Conservation (phyloP, 345 rosid species). For the Gossypium sturtianum region DNA sequence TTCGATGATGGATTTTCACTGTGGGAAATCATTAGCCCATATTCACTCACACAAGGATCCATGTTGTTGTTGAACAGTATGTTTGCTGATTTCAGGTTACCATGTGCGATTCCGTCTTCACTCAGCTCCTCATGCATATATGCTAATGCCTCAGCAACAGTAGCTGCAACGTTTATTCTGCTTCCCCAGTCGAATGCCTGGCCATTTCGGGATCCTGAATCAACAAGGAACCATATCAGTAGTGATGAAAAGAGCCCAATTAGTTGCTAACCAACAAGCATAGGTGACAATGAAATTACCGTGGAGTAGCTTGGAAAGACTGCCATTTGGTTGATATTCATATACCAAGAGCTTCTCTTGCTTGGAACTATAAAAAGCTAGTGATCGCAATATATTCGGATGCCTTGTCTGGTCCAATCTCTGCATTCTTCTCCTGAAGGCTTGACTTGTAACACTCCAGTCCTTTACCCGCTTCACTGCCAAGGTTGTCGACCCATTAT, state of each 20-base stretch:
- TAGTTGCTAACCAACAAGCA: too few relatives aligned
- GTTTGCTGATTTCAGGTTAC: conserved; percentile 58
- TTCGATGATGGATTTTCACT: conserved; percentile 20
- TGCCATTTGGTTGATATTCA: conserved; percentile 46
- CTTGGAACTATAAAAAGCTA: conserved; percentile 55
- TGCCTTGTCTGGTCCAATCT: conserved; percentile 40
- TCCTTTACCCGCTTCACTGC: conserved; percentile 53
- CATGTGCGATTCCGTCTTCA: conserved; percentile 46
- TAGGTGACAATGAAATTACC: conserved; percentile 26
- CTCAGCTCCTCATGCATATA: conserved; percentile 37
- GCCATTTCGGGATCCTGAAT: conserved; percentile 37
- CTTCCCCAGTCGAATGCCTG: conserved; percentile 42
- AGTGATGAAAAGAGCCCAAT: background rate
- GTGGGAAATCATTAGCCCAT: conserved; percentile 41
- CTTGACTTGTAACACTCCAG: conserved; percentile 32
- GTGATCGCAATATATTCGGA: conserved; percentile 36
- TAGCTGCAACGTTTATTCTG: conserved; percentile 41
- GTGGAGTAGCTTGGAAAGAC: conserved; percentile 51
- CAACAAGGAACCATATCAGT: background rate
- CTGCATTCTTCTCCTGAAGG: conserved; percentile 41
- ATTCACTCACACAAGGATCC: conserved; percentile 53
- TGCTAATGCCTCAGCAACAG: conserved; percentile 36
- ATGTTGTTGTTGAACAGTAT: conserved; percentile 40
- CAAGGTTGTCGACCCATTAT: conserved; percentile 27
- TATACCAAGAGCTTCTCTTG: conserved; percentile 59